Base-by-base conservation (phyloP, 306 rosid species). In the Gynostemma pentaphyllum region DNA sequence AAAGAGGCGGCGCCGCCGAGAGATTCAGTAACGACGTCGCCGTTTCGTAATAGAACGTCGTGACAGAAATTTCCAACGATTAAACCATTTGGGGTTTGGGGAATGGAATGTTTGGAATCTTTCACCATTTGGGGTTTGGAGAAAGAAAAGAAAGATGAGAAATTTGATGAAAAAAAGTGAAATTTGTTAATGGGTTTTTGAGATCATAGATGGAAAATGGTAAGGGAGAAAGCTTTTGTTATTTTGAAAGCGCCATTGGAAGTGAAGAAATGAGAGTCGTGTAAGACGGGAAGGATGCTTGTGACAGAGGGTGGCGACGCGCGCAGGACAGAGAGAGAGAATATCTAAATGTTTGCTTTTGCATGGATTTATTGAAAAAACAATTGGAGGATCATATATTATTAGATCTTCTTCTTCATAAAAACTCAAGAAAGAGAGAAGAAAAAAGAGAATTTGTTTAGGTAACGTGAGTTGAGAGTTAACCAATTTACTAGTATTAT, bases 1-100 rank as follows among this genome's bases (percentile, higher is more conserved):
- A 88, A 94, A 19, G 94, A 86, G 56, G 81, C 85, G 24, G 94
- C 95, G 49, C 99, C 95, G 52, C 99, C 97, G 16, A 82, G 89
- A 1, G 95, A 70, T 68, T 88, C 71, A 9, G 82, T 86, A 15
- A 79, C 19, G 24, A 80, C 62, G 69, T 13, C 45, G 67, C 44
- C 79, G 60, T 94, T 86, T 5, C 80, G 83, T 40, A 79, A 66
- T 51, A 94, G 81, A 63, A 94, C 79, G 70, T 94, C 99, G 74
- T 94, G 99, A 82, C 95, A 88, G 81, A 88, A 86, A 56, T 83
- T 83, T 39, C 99, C 99, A 16, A 78, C 87, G 21, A 89, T 51
- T 16, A 94, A 79, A 62, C 83, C 94, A 2, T 78, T 68, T 48
- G 54, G 76, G 57, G 45, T 64, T 42, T 52, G 18, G 34, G 73